A percentile compares a stretch with the other conserved stretches of the same genome.
These are phyloP conservation scores for Jaapia argillacea DNA, from an alignment of 768 basidiomycete species.

Conservation along the genomic window DNA sequence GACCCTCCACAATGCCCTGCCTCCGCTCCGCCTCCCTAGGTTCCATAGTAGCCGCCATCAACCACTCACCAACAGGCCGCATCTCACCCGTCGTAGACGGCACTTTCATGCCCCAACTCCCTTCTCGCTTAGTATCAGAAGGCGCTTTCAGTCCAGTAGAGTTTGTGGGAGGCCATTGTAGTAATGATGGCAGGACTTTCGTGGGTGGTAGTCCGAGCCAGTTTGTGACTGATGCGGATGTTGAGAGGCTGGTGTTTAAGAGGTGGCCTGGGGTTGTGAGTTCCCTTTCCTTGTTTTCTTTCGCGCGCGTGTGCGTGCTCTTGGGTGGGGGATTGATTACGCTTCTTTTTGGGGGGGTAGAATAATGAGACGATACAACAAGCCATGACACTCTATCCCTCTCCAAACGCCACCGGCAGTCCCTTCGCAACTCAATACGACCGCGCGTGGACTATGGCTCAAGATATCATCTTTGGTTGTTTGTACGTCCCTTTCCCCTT, in stretches of 20 bases:
- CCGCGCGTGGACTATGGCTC: slow-evolving; percentile 29
- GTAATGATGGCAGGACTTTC: slow-evolving; percentile 32
- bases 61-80: slow-evolving; percentile 17
- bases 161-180: slow-evolving; percentile 31
- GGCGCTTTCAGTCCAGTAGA: slow-evolving; percentile 24
- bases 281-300: neutral
- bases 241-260: slow-evolving; percentile 18
- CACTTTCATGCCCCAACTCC: slow-evolving; percentile 20
- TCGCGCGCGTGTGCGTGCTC: no score
- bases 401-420: slow-evolving; percentile 22
- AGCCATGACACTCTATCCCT: slow-evolving; percentile 27
- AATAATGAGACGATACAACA: slow-evolving; percentile 25
- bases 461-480: slow-evolving; percentile 33
- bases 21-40: slow-evolving; percentile 26
- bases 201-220: slow-evolving; percentile 25
- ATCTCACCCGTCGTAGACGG: slow-evolving; percentile 10
- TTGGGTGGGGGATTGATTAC: no score
- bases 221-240: slow-evolving; percentile 30
- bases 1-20: slow-evolving; percentile 22
- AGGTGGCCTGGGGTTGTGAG: slow-evolving; percentile 26
- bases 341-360: slow-evolving; percentile 16
- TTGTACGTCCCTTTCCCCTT: slow-evolving; percentile 23
- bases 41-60: slow-evolving; percentile 28
- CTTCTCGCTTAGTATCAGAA: slow-evolving; percentile 23
- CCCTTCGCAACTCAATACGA: slow-evolving; percentile 30